These are phyloP conservation scores for Lactuca sativa DNA, from an alignment of 129 eudicot genomes.

Conservation along the genomic window DNA sequence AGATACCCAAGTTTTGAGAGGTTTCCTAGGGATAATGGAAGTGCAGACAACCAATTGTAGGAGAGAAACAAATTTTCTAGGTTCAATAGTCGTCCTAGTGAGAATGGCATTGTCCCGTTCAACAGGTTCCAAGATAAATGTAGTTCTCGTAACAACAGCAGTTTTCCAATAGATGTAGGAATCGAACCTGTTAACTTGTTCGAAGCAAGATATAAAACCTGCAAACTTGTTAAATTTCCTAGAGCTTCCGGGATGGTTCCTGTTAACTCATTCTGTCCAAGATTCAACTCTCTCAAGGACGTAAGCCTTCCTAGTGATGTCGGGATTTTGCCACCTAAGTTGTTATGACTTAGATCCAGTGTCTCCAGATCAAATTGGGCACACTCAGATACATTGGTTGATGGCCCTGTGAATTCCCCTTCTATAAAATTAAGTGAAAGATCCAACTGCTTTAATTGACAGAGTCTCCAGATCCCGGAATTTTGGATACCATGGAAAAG, in stretches of 20 bases:
- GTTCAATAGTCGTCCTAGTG: background rate
- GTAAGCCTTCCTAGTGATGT: constrained; percentile 18
- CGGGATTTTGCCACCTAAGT: constrained; percentile 25
- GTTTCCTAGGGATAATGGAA: constrained; percentile 23
- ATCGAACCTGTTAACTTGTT: constrained; percentile 36
- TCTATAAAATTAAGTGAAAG: constrained; percentile 8
- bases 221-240: constrained; percentile 20
- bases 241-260: constrained; percentile 33
- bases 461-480: constrained; percentile 15
- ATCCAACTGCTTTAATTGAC: constrained; percentile 21
- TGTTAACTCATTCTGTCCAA: constrained; percentile 6
- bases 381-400: constrained; percentile 8
- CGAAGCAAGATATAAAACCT: constrained; percentile 1
- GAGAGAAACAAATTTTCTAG: too few species aligned
- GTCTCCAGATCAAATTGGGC: constrained; percentile 16
- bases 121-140: too few species aligned
- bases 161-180: constrained; percentile 5
- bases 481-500: constrained; percentile 10
- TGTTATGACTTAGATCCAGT: constrained; percentile 6
- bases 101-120: background rate
- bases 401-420: constrained; percentile 18
- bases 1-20: constrained; percentile 22
- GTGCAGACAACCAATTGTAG: background rate
- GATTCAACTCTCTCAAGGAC: constrained; percentile 23
- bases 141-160: too few species aligned